Base-by-base conservation (phyloP, 768 basidiomycete species). In the Asterophora lycoperdoides region DNA sequence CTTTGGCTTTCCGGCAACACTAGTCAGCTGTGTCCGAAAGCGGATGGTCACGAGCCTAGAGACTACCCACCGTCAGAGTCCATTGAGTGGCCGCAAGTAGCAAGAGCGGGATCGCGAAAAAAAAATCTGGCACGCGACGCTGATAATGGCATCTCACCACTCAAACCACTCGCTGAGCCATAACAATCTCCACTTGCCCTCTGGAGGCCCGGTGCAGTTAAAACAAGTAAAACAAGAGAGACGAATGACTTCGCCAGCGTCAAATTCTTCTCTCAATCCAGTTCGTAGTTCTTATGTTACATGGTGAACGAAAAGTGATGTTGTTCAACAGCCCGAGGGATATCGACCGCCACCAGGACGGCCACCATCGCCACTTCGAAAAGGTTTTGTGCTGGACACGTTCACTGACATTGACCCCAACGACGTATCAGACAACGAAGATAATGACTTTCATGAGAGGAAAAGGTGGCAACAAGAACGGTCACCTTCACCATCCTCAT, bases 301-400 rank as follows among this genome's bases (percentile, higher is more conserved):
- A 3, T 6, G 23, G 3, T 23, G 23, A 23, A 6, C 23, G 23
- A 23, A 6, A 6, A 6, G 3, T 23, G 23, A 13, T 8, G 37
- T 11, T 15, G 18, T 39, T 29, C 33, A n/a, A 8, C 49, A 74
- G 73, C 76, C 75, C 11, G 69, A 72, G 30, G 68, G 68, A 15
- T 64, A 64, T 46, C 62, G 64, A 20, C 69, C 67, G 36, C 67
- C 65, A 32, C 62, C 66, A 17, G 65, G 72, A n/a, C 71, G 86
- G 30, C 81, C 86, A 6, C 81, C 80, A 11, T 89, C 88, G 10
- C 88, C 88, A 10, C 77, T 90, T 7, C 75, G 88, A 10, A 83
- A 87, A 55, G 76, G 75, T 26, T 77, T 77, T 55, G 65, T 78
- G 10, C 72, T 78, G 55, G 75, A 80, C 53, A 79, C 81, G 6